Conservation (phyloP, 345 rosid genomes). For the Luvunga scandens region DNA sequence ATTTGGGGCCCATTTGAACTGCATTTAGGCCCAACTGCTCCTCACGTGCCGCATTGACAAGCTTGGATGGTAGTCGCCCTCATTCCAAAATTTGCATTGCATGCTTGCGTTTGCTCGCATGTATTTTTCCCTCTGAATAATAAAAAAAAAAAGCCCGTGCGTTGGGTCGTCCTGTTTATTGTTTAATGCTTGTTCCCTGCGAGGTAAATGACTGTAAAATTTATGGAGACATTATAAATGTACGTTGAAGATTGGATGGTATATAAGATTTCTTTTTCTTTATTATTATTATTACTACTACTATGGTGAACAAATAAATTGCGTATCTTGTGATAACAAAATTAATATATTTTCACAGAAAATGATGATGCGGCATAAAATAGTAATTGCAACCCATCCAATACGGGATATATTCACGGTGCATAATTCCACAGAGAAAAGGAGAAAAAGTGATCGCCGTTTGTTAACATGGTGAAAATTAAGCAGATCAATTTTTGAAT, state of each 20-base stretch:
- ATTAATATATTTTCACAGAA: background rate
- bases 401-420: no score
- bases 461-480: no score
- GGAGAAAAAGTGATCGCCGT: no score
- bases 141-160: background rate
- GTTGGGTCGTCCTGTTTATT: background rate
- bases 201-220: background rate
- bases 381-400: no score
- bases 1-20: conserved; percentile 6
- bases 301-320: background rate
- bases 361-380: no score
- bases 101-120: background rate
- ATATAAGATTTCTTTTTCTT: background rate
- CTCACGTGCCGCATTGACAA: conserved; percentile 13
- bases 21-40: conserved; percentile 16
- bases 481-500: conserved; percentile 21
- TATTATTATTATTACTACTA: no score
- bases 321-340: background rate
- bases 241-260: background rate
- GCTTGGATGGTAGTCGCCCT: background rate
- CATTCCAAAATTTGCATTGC: background rate
- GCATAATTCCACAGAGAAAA: no score
- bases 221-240: background rate
- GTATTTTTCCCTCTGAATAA: background rate
- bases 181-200: background rate